Percentiles rank a stretch among this genome's conserved stretches.
phyloP scores from a whole-genome alignment of 768 basidiomycete genomes.

The Mycena albidolilacea region DNA sequence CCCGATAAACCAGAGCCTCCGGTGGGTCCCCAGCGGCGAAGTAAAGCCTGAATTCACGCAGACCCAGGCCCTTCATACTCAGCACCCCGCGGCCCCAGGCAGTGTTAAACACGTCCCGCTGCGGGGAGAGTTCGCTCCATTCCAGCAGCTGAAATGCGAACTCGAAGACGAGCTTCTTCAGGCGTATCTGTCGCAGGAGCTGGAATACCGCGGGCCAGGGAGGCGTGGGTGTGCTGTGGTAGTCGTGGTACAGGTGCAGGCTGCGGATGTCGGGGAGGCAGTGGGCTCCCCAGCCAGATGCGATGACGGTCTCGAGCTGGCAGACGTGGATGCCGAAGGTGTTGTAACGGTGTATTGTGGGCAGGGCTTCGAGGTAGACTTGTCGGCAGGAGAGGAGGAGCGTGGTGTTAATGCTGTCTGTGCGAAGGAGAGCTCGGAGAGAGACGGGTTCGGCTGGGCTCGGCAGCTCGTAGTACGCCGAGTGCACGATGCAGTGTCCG shows the following conservation, averaged over 20 bases:
- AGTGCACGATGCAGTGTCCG: background rate
- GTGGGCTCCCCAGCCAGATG: background rate
- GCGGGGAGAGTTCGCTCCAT: background rate
- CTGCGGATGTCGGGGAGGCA: constrained; percentile 21
- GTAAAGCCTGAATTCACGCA: constrained; percentile 4
- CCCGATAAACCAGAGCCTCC: background rate
- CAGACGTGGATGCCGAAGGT: constrained; percentile 9
- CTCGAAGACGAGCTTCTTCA: constrained; percentile 1
- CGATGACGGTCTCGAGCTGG: constrained; percentile 1
- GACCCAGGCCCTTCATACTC: background rate
- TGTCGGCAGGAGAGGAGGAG: constrained; percentile 28
- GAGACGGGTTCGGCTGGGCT: background rate
- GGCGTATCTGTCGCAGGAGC: constrained; percentile 10
- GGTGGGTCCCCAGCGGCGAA: background rate
- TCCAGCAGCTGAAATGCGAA: background rate
- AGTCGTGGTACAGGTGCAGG: background rate
- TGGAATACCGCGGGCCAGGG: background rate
- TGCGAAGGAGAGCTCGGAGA: background rate
- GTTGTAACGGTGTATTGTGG: constrained; percentile 14
- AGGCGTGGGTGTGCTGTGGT: background rate
- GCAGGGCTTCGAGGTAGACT: constrained; percentile 27
- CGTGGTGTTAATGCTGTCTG: background rate
- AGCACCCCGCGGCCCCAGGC: background rate
- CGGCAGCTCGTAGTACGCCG: background rate
- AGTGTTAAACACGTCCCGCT: background rate